phyloP scores from a whole-genome alignment of 2,329 filamentous ascomycete genomes.

The Sporothrix pseudoabietina region DNA sequence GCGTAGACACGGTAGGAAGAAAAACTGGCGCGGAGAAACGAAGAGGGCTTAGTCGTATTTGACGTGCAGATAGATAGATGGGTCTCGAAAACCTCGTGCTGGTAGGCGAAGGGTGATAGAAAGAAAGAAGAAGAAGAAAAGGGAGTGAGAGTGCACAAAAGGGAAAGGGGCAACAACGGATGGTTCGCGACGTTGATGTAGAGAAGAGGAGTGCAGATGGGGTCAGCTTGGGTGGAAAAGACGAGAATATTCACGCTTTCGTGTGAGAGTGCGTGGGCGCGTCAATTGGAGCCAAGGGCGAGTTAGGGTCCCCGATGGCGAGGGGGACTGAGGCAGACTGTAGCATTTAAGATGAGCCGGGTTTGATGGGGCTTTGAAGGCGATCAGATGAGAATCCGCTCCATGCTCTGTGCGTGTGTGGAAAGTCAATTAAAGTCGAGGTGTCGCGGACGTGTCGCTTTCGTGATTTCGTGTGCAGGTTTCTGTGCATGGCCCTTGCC shows the following conservation, averaged over 20 bases:
- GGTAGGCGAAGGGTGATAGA: neutral
- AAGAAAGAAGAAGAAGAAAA: neutral
- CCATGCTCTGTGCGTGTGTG: constrained; percentile 12
- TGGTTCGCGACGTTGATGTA: neutral
- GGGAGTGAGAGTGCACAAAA: neutral
- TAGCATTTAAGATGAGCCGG: neutral
- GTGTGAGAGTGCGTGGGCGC: neutral
- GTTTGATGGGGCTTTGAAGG: neutral
- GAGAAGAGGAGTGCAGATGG: neutral
- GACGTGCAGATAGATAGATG: constrained; percentile 11
- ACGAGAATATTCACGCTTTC: neutral
- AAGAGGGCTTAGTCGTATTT: constrained; percentile 18
- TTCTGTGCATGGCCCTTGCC: constrained; percentile 25
- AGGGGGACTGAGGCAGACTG: neutral
- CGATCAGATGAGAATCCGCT: neutral
- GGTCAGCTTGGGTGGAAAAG: neutral
- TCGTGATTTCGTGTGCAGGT: constrained; percentile 36
- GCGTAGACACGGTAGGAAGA: neutral
- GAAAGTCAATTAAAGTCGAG: constrained; percentile 37
- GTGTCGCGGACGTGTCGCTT: constrained; percentile 36
- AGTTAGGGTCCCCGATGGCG: neutral
- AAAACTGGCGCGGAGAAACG: constrained; percentile 12
- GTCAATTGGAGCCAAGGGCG: constrained; percentile 8
- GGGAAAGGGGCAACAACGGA: neutral
- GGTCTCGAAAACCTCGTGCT: neutral